A percentile compares a stretch with the other conserved stretches of the same genome.
Conservation (phyloP, 768 basidiomycete species). For the Hygrocybe coccinea region DNA sequence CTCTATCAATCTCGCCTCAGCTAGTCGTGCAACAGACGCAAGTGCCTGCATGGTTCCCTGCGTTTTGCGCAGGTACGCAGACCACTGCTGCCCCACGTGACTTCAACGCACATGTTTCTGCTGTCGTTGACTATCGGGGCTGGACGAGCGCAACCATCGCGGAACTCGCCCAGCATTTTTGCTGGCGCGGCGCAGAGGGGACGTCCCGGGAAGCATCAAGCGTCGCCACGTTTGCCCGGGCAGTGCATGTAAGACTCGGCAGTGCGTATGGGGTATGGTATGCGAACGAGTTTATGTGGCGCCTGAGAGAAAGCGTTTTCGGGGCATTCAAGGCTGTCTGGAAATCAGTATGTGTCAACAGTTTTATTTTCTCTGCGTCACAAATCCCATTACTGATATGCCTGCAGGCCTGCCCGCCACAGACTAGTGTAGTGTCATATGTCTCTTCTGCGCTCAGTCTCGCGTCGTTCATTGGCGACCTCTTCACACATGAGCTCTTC, state of each 20-base stretch:
- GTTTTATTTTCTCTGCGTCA: background rate
- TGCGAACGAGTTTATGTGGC: slow-evolving; percentile 22
- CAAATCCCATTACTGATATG: background rate
- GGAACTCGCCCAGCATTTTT: slow-evolving; percentile 27
- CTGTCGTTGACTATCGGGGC: background rate
- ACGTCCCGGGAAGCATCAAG: background rate
- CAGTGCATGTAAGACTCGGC: slow-evolving; percentile 19
- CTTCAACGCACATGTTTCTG: background rate
- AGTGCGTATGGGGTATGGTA: slow-evolving; percentile 15
- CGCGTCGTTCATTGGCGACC: slow-evolving; percentile 26
- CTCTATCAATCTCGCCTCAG: background rate
- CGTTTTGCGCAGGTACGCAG: background rate
- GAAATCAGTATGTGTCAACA: slow-evolving; percentile 24
- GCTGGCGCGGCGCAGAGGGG: slow-evolving; percentile 18
- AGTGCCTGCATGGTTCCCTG: slow-evolving; percentile 1
- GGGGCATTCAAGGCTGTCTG: slow-evolving; percentile 23
- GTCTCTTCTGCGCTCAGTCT: slow-evolving; percentile 19
- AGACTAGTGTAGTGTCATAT: slow-evolving; percentile 13
- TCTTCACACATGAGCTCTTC: slow-evolving; percentile 21
- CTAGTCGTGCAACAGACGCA: background rate
- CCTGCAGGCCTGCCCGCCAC: slow-evolving; percentile 9
- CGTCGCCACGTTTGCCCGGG: slow-evolving; percentile 21
- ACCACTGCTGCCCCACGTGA: too few relatives aligned
- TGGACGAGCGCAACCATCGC: slow-evolving; percentile 20
- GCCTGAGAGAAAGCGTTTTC: slow-evolving; percentile 21